A percentile compares a stretch with the other conserved stretches of the same genome.
These are phyloP conservation scores for Brassica hybrid DNA, from an alignment of 441 rosid genomes.

Conservation along the genomic window DNA sequence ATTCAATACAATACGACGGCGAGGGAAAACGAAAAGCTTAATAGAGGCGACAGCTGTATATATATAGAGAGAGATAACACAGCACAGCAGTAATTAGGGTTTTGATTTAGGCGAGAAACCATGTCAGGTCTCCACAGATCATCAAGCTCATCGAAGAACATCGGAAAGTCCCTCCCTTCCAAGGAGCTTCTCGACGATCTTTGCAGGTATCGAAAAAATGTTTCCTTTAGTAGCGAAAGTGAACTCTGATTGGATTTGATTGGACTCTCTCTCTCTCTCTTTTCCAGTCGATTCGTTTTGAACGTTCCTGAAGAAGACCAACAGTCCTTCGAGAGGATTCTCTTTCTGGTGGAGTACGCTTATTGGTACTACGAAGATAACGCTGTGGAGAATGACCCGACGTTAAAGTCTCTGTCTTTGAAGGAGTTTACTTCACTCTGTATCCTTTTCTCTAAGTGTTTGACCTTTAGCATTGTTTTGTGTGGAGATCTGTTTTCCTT, in stretches of 20 bases:
- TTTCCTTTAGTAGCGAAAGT: not conserved
- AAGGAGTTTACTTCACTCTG: conserved; percentile 92
- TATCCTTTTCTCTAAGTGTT: conserved; percentile 52
- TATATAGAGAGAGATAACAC: too few relatives aligned
- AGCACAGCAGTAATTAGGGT: conserved; percentile 41
- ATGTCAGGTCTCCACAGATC: conserved; percentile 82
- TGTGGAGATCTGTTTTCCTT: too few relatives aligned
- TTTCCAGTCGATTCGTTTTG: conserved; percentile 43
- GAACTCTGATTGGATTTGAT: not conserved
- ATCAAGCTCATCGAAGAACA: conserved; percentile 72
- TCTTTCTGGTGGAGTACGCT: conserved; percentile 94
- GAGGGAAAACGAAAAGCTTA: too few relatives aligned
- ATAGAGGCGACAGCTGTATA: too few relatives aligned
- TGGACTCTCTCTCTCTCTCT: conserved; percentile 8
- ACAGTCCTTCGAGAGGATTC: conserved; percentile 94
- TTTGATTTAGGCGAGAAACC: conserved; percentile 20
- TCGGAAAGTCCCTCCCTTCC: conserved; percentile 79
- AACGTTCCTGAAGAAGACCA: conserved; percentile 99
- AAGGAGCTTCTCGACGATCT: conserved; percentile 98
- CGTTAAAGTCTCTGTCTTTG: conserved; percentile 79
- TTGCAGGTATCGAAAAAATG: conserved; percentile 68
- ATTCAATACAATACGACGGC: too few relatives aligned
- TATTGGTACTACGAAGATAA: conserved; percentile 99
- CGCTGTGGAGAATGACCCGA: conserved; percentile 89
- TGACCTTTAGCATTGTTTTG: not conserved